Base-by-base conservation (phyloP, 768 basidiomycete genomes). In the Hygrocybe coccinea region DNA sequence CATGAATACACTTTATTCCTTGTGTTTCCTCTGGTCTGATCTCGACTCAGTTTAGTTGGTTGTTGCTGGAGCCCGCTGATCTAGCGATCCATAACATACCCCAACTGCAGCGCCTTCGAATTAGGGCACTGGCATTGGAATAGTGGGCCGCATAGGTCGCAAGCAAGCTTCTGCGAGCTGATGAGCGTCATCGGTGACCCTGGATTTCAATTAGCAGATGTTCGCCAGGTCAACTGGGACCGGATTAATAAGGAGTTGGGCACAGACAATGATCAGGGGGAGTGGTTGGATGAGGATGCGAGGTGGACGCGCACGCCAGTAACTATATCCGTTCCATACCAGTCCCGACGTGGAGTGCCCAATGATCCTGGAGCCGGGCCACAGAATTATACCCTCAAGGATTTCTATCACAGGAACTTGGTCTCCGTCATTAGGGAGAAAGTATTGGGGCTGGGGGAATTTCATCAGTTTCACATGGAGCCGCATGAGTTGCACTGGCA, bases 381-480 rank as follows among this genome's bases (percentile, higher is more conserved):
- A n/a, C n/a, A n/a, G n/a, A n/a, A n/a, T n/a, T n/a, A n/a, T n/a
- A n/a, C n/a, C n/a, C n/a, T n/a, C n/a, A n/a, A n/a, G n/a, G n/a
- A n/a, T n/a, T n/a, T n/a, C n/a, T n/a, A n/a, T n/a, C n/a, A n/a
- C n/a, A n/a, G n/a, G n/a, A n/a, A n/a, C n/a, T n/a, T n/a, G n/a
- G n/a, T n/a, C n/a, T n/a, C n/a, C n/a, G n/a, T n/a, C n/a, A n/a
- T n/a, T n/a, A n/a, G n/a, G n/a, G n/a, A n/a, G n/a, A n/a, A n/a
- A n/a, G n/a, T n/a, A n/a, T n/a, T n/a, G n/a, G n/a, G n/a, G n/a
- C n/a, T n/a, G n/a, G n/a, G n/a, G n/a, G n/a, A n/a, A n/a, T n/a
- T n/a, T n/a, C n/a, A 36, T 2, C 43, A 33, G 15, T 65, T 65
- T 44, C 61, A 60, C 50, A 58, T 53, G n/a, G 48, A 62, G 33